Evolutionary conservation across 768 basidiomycete species (phyloP), one percentile per base, ranked within the genome.

Genomic region (Pleurotus ostreatus): DNA sequence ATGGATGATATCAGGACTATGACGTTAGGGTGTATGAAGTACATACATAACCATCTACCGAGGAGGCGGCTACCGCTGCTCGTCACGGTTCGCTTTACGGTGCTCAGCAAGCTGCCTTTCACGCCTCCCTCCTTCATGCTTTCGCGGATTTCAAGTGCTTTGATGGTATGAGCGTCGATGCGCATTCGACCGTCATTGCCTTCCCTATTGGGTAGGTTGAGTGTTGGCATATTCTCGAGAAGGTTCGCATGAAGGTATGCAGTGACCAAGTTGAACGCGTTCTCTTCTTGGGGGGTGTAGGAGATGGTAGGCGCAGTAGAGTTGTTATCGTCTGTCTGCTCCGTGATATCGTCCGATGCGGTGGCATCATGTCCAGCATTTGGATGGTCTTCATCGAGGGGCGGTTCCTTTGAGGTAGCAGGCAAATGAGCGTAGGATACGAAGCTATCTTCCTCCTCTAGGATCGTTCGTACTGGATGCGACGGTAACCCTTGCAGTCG

Each of bases 121-220:
- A 73, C 67, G 0, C 89, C 85, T 0, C 89, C 89, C 63, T 93
- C 91, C 26, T 83, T 75, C 23, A 83, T 78, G 26, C 78, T 80
- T 71, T 93, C 90, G 20, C 84, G 78, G 52, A 95, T 87, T 68
- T 95, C 93, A 45, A 94, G 80, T n/a, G 88, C 86, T 66, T 88
- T 87, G 69, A 94, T 87, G 1, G 93, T 94, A 66, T 94, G 86
- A 3, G 88, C 80, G 65, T 95, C 93, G 55, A 95, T 91, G 61
- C 92, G 88, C 90, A 95, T 92, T n/a, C 85, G 77, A 22, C 76
- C 72, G 23, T 74, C 65, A 13, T 68, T 59, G 15, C 68, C 74
- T 67, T 93, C 89, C 60, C 76, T 80, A 43, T 72, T 76, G 0
- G 90, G 88, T 22, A 68, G 65, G 22, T 77, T 73, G 22, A 91